phyloP scores from a whole-genome alignment of 2,329 filamentous ascomycete genomes.

The Lasiodiplodia hormozganensis region DNA sequence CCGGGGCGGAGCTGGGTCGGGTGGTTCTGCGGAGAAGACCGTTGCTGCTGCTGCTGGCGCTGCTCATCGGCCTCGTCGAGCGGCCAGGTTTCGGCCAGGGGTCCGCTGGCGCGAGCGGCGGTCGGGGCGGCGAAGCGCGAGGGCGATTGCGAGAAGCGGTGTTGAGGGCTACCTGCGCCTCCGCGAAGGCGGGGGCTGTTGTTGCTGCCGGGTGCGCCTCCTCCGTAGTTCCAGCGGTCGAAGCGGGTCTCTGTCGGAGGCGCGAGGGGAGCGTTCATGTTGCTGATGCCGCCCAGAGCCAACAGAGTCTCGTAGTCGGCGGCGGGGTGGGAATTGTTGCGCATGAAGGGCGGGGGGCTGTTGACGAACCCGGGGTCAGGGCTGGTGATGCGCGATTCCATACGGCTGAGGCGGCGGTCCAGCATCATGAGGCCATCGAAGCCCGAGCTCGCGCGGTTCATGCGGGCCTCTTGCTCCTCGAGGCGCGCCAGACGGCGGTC shows the following conservation, averaged over 20 bases:
- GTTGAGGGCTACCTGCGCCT: not conserved
- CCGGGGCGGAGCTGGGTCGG: not conserved
- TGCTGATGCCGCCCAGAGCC: not conserved
- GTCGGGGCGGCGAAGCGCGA: not conserved
- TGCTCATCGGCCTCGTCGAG: slow-evolving; percentile 7
- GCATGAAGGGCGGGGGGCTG: not conserved
- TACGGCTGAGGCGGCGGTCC: slow-evolving; percentile 17
- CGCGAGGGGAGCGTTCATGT: not conserved
- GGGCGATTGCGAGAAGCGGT: slow-evolving; percentile 19
- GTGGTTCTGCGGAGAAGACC: slow-evolving; percentile 4
- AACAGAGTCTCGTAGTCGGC: slow-evolving; percentile 1
- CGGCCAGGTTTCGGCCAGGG: not conserved
- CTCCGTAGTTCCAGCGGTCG: slow-evolving; percentile 12
- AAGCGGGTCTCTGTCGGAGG: slow-evolving; percentile 18
- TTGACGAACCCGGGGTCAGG: not conserved
- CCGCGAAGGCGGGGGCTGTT: not conserved
- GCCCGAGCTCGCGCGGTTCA: slow-evolving; percentile 3
- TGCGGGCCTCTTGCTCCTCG: slow-evolving; percentile 22
- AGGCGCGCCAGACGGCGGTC: slow-evolving; percentile 26
- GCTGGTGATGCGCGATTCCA: slow-evolving; percentile 19
- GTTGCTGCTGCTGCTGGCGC: not conserved
- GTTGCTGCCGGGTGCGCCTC: not conserved
- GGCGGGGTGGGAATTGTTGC: not conserved
- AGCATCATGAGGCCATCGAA: slow-evolving; percentile 21
- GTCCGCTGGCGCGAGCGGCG: not conserved